Evolutionary conservation across 306 rosid species (phyloP).

Genomic region (Cyclanthera cordifolia): DNA sequence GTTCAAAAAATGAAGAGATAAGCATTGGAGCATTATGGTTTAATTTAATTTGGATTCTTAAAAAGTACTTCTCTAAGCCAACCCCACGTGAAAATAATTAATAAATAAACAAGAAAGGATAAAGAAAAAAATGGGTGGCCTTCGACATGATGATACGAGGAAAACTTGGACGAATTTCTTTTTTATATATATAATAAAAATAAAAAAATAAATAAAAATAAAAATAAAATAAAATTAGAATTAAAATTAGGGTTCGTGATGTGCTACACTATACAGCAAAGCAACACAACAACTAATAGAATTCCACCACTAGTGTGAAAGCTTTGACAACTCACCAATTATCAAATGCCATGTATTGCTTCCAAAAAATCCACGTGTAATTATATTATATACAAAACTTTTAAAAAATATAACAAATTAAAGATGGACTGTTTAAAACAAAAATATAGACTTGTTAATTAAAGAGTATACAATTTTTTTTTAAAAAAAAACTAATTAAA

Average conservation of each 20-base stretch:
- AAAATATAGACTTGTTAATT: too few species aligned
- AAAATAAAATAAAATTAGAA: too few species aligned
- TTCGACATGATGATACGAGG: slow-evolving; percentile 3
- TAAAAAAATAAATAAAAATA: too few species aligned
- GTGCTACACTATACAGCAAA: slow-evolving; percentile 35
- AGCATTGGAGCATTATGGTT: neutral
- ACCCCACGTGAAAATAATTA: slow-evolving; percentile 5
- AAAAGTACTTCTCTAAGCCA: neutral
- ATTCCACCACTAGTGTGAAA: slow-evolving; percentile 10
- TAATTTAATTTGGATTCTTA: neutral
- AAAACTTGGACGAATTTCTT: neutral
- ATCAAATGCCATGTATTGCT: slow-evolving; percentile 10
- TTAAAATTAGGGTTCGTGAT: slow-evolving; percentile 35
- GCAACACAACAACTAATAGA: slow-evolving; percentile 24
- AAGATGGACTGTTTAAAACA: too few species aligned
- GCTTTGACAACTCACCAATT: slow-evolving; percentile 10
- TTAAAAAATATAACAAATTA: too few species aligned
- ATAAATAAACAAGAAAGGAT: neutral
- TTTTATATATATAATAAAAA: too few species aligned
- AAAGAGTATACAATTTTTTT: too few species aligned
- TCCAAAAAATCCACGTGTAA: too few species aligned
- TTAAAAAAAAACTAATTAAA: too few species aligned
- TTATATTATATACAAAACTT: too few species aligned
- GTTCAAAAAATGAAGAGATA: neutral
- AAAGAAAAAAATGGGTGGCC: neutral